Evolutionary conservation across 2,329 filamentous ascomycete species (phyloP), one percentile per base, ranked within the genome.

Genomic region (Ceratocystis variospora): DNA sequence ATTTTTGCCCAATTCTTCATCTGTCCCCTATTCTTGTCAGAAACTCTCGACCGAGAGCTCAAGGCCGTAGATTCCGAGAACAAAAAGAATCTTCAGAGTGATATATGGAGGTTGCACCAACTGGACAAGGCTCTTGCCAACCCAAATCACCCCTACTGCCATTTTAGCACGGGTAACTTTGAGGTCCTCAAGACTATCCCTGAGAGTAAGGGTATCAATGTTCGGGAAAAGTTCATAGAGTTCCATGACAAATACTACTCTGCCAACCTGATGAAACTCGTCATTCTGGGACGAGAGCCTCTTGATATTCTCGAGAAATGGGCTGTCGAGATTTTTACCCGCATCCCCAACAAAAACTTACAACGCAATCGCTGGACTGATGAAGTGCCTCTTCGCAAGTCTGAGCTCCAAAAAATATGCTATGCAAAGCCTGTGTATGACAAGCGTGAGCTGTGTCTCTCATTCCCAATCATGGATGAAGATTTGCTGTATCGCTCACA

Each of bases 1-100:
- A 86, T 91, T 44, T 96, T 96, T 75, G 88, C 92, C 12, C 91
- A 96, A 74, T 96, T 96, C 77, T 96, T 96, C 75, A 87, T 96
- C 70, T 83, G 88, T 69, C 92, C 92, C 0, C 80, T 96, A 44
- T 96, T 96, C 74, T 80, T 95, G 8, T 85, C 87, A 65, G 90
- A 86, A 70, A 94, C 91, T 0, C 76, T 96, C 62, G 92, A 96
- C 71, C 84, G 92, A 62, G 92, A 96, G 76, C 79, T 96, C 69
- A 86, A 83, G 70, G 92, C 92, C 0, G 92, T 96, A 22, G 91
- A 96, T 73, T 96, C 91, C 4, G 92, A 96, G 75, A 96, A 96
- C 78, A 96, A 96, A 81, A 96, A 96, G 82, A 96, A 96, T 71
- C 78, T 96, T 62, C 92, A 96, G 76, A 93, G 85, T 73, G 92